Evolutionary conservation across 129 eudicot genomes (phyloP).

Genomic region (Flaveria ramosissima): DNA sequence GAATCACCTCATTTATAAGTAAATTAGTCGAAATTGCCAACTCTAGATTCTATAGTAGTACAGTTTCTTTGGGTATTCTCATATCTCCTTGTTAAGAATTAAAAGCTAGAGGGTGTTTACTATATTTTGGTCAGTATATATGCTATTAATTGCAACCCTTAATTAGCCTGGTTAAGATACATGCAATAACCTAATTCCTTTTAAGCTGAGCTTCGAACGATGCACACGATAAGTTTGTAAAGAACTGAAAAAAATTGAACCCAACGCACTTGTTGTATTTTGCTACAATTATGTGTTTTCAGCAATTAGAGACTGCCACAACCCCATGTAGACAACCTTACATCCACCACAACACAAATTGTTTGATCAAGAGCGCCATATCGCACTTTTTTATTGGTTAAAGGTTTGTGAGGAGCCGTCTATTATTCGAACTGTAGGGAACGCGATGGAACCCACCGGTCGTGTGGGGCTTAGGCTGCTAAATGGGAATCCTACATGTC

Average conservation of each 20-base stretch:
- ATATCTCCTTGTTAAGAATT: too few relatives aligned
- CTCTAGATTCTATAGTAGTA: background rate
- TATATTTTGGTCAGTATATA: too few relatives aligned
- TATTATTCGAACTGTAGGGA: slow-evolving; percentile 24
- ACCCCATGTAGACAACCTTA: slow-evolving; percentile 4
- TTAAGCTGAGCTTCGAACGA: background rate
- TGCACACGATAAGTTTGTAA: slow-evolving; percentile 10
- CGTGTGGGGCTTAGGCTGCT: slow-evolving; percentile 48
- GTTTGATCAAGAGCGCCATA: slow-evolving; percentile 32
- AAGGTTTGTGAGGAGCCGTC: slow-evolving; percentile 1
- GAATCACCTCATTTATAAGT: background rate
- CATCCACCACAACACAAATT: slow-evolving; percentile 20
- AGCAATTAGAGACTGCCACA: slow-evolving; percentile 31
- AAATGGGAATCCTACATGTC: slow-evolving; percentile 41
- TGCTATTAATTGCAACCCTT: too few relatives aligned
- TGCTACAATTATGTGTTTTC: slow-evolving; percentile 8
- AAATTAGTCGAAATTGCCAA: background rate
- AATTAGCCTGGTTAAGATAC: background rate
- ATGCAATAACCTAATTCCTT: background rate
- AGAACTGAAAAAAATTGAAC: slow-evolving; percentile 17
- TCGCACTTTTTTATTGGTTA: slow-evolving; percentile 39
- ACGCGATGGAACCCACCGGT: slow-evolving; percentile 32
- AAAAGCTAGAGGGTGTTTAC: too few relatives aligned
- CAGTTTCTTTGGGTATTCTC: too few relatives aligned
- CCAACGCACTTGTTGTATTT: slow-evolving; percentile 19